Evolutionary conservation across 805 yeast genomes (phyloP).

Genomic region (Myxozyma vanderwaltii): DNA sequence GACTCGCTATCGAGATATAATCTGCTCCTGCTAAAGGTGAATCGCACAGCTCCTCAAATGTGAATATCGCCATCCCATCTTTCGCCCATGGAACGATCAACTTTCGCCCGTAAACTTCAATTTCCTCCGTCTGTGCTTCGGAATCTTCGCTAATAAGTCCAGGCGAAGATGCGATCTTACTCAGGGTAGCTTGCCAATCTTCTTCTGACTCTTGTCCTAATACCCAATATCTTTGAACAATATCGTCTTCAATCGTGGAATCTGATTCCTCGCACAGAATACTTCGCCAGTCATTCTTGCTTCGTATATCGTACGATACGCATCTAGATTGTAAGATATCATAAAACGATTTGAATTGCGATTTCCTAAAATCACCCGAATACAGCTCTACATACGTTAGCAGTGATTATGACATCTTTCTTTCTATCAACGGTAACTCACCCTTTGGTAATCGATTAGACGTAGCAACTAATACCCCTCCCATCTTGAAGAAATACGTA

Average conservation of each 20-base stretch:
- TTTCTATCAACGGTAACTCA: no score
- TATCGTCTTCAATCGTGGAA: background rate
- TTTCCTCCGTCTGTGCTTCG: constrained; percentile 32
- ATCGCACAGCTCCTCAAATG: constrained; percentile 57
- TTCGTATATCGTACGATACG: constrained; percentile 62
- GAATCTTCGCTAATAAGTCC: constrained; percentile 1
- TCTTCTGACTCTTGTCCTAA: constrained; percentile 3
- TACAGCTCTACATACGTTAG: constrained; percentile 60
- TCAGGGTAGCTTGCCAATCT: constrained; percentile 25
- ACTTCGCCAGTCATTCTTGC: constrained; percentile 57
- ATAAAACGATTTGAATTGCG: constrained; percentile 59
- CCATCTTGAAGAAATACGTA: constrained; percentile 68
- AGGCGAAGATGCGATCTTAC: background rate
- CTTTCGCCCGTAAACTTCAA: constrained; percentile 60
- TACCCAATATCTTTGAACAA: constrained; percentile 16
- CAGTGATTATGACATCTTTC: no score
- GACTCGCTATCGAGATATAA: constrained; percentile 66
- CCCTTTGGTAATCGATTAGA: constrained; percentile 68
- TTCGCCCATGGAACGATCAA: constrained; percentile 51
- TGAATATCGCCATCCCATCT: constrained; percentile 51
- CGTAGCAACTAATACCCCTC: constrained; percentile 75
- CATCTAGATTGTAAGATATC: constrained; percentile 61
- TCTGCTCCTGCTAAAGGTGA: constrained; percentile 66
- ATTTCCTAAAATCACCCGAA: constrained; percentile 62
- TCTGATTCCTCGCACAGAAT: constrained; percentile 39